phyloP scores from a whole-genome alignment of 768 basidiomycete species.

The Collybia sp. region DNA sequence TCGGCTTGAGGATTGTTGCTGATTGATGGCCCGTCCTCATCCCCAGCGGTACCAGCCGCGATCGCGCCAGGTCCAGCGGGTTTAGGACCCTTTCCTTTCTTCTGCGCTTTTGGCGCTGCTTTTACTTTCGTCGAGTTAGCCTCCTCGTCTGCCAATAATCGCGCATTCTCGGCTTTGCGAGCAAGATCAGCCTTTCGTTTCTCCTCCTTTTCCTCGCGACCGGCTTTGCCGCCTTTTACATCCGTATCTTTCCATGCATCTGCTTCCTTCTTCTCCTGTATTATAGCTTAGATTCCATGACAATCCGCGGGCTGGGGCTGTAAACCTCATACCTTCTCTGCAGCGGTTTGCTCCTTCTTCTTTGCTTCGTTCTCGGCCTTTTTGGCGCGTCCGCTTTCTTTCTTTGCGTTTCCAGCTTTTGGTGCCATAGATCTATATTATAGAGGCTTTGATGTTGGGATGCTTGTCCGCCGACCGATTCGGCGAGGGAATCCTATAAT shows the following conservation, averaged over 20 bases:
- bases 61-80: slow-evolving; percentile 85
- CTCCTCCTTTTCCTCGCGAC: slow-evolving; percentile 71
- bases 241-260: slow-evolving; percentile 62
- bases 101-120: slow-evolving; percentile 55
- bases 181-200: slow-evolving; percentile 78
- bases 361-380: slow-evolving; percentile 89
- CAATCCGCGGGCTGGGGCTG: neutral
- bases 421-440: slow-evolving; percentile 59
- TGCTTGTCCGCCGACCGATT: no score
- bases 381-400: slow-evolving; percentile 84
- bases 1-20: slow-evolving; percentile 25
- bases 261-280: slow-evolving; percentile 69
- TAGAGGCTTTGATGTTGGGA: no score
- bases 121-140: slow-evolving; percentile 56
- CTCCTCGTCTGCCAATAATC: slow-evolving; percentile 88
- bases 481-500: no score
- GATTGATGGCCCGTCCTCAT: slow-evolving; percentile 18
- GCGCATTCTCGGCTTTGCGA: slow-evolving; percentile 83
- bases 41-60: slow-evolving; percentile 51
- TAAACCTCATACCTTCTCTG: slow-evolving; percentile 48
- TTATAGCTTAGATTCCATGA: neutral
- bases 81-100: slow-evolving; percentile 53
- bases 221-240: slow-evolving; percentile 55
- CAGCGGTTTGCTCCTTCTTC: slow-evolving; percentile 60
- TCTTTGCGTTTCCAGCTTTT: slow-evolving; percentile 87